Percentiles rank a stretch among this genome's conserved stretches.
Evolutionary conservation across 768 basidiomycete species (phyloP).

Genomic region (Calocybe cyanea): DNA sequence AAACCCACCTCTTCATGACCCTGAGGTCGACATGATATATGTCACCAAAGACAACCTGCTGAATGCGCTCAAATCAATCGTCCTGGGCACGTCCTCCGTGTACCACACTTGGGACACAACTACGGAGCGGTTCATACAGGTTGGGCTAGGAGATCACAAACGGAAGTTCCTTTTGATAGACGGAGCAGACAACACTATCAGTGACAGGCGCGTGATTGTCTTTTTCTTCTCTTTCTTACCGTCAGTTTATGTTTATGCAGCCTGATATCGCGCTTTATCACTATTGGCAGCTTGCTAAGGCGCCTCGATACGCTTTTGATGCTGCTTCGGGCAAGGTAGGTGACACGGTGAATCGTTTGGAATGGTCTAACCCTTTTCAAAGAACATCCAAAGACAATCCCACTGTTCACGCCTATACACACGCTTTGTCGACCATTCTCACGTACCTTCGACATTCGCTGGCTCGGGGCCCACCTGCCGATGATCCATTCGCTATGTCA

Average conservation of each 20-base stretch:
- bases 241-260: slow-evolving; percentile 28
- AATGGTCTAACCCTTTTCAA: slow-evolving; percentile 4
- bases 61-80: slow-evolving; percentile 47
- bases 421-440: slow-evolving; percentile 56
- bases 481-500: slow-evolving; percentile 15
- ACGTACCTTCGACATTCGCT: slow-evolving; percentile 46
- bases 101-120: slow-evolving; percentile 60
- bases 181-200: slow-evolving; percentile 54
- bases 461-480: slow-evolving; percentile 33
- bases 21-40: slow-evolving; percentile 35
- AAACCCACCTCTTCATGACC: slow-evolving; percentile 40
- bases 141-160: slow-evolving; percentile 29
- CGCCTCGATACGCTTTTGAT: slow-evolving; percentile 57
- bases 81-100: slow-evolving; percentile 65
- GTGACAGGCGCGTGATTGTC: slow-evolving; percentile 43
- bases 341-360: neutral
- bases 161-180: slow-evolving; percentile 43
- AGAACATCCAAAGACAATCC: slow-evolving; percentile 48
- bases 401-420: slow-evolving; percentile 62
- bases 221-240: neutral
- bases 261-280: slow-evolving; percentile 57
- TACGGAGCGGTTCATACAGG: slow-evolving; percentile 54
- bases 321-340: slow-evolving; percentile 47
- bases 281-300: slow-evolving; percentile 64
- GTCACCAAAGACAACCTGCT: slow-evolving; percentile 47